Evolutionary conservation across 2,329 filamentous ascomycete species (phyloP), one percentile per base, ranked within the genome.

Genomic region (Hypomyces perniciosus): DNA sequence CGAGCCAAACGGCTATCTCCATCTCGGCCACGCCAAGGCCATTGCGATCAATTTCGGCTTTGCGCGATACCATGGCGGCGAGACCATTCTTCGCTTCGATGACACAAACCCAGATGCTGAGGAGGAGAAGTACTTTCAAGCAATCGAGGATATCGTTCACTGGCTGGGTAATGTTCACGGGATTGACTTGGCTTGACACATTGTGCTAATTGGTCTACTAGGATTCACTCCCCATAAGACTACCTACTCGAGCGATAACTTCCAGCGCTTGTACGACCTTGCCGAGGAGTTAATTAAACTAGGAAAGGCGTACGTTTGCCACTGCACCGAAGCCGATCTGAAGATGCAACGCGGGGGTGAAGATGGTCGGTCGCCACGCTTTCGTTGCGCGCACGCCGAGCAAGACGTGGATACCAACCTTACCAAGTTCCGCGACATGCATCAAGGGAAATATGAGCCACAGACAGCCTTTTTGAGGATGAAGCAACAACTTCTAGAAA

Each of bases 11-110:
- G 93, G 92, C 49, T 96, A 86, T 66, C 79, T 96, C 8, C 91
- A 96, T 65, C 87, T 97, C 59, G 92, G 92, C 20, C 93, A 97
- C 66, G 88, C 87, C 57, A 97, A 97, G 73, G 92, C 93, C 26
- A 96, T 97, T 67, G 86, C 90, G 0, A 83, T 97, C 68, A 96
- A 97, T 71, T 97, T 97, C 71, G 92, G 92, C 6, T 97, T 96
- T 66, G 92, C 93, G 10, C 83, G 81, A 63, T 84, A 85, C 63
- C 88, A 95, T 65, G 86, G 86, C 34, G 92, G 92, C 52, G 75
- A 84, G 55, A 68, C 64, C 31, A n/a, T 7, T 3, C 33, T 54
- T 47, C 53, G 92, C 61, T 96, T 88, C 67, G 93, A 97, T 66
- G 93, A 97, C 62, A 97, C 93, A 10, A 97, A 97, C 67, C 93